Conservation (phyloP, 2,329 filamentous ascomycete species). For the Microcyclospora tardicrescens region DNA sequence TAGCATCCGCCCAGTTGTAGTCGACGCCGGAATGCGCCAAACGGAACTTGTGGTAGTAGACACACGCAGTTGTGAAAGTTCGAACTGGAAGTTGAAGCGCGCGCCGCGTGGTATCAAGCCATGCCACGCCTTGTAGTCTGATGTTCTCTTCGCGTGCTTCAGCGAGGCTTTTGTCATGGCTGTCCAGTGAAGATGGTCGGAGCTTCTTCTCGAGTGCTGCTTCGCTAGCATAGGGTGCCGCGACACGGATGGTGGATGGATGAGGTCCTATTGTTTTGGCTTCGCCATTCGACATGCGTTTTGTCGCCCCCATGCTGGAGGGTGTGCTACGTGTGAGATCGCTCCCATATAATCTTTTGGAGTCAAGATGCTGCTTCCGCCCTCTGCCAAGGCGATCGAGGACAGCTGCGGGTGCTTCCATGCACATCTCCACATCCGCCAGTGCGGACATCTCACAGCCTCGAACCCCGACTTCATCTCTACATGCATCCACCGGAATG, state of each 20-base stretch:
- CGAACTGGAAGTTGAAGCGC: constrained; percentile 75
- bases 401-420: constrained; percentile 3
- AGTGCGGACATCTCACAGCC: no score
- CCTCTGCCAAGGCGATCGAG: no score
- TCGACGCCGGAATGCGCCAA: constrained; percentile 73
- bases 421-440: not conserved
- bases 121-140: constrained; percentile 72
- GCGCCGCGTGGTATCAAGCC: constrained; percentile 75
- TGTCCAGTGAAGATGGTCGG: constrained; percentile 39
- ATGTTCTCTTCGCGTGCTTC: constrained; percentile 62
- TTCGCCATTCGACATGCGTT: constrained; percentile 21
- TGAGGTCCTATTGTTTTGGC: constrained; percentile 37
- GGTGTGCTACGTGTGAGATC: not conserved
- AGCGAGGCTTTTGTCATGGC: constrained; percentile 41
- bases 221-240: constrained; percentile 69
- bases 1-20: constrained; percentile 72
- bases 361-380: no score
- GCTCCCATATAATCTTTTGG: no score
- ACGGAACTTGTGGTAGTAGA: constrained; percentile 89
- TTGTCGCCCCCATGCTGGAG: constrained; percentile 17
- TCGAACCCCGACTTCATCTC: not conserved
- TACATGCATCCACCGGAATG: not conserved
- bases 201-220: constrained; percentile 65
- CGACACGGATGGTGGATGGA: constrained; percentile 50
- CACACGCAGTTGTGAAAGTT: constrained; percentile 81